phyloP scores from a whole-genome alignment of 208 protist genomes.

The Vickermania ingenoplastis region DNA sequence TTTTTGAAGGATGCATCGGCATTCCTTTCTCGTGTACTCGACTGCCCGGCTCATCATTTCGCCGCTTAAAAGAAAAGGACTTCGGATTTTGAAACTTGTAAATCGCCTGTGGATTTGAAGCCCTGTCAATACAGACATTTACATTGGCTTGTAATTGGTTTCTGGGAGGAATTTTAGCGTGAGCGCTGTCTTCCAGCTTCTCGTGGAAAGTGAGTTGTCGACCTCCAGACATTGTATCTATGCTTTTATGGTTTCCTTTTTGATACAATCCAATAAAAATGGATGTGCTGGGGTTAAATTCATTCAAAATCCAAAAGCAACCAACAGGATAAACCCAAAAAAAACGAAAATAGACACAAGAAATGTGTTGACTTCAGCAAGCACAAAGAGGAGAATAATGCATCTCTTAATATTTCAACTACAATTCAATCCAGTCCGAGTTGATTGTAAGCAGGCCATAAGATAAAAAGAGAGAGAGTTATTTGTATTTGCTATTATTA shows the following conservation, averaged over 20 bases:
- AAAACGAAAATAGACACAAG: no score
- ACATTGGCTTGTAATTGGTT: conserved; percentile 70
- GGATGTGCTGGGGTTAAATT: no score
- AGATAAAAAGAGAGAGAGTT: no score
- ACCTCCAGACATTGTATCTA: neutral
- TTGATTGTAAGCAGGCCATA: no score
- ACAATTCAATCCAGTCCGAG: no score
- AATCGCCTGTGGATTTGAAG: conserved; percentile 37
- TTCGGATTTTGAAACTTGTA: conserved; percentile 76
- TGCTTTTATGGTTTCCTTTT: neutral
- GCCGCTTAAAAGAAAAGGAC: conserved; percentile 38
- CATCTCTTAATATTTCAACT: no score
- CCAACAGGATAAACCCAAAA: no score
- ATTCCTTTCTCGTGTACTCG: conserved; percentile 9
- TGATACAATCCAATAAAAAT: neutral
- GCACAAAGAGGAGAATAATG: no score
- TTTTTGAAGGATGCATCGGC: neutral
- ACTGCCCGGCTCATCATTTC: conserved; percentile 9
- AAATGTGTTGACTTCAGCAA: no score
- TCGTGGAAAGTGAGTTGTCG: conserved; percentile 15
- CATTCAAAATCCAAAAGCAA: no score
- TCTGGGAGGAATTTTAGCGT: conserved; percentile 21
- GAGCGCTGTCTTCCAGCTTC: conserved; percentile 42
- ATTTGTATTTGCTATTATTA: no score
- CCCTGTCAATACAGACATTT: conserved; percentile 48